Percentiles rank a stretch among this genome's conserved stretches.
Evolutionary conservation across 768 basidiomycete genomes (phyloP).

Genomic region (Pisolithus marmoratus): DNA sequence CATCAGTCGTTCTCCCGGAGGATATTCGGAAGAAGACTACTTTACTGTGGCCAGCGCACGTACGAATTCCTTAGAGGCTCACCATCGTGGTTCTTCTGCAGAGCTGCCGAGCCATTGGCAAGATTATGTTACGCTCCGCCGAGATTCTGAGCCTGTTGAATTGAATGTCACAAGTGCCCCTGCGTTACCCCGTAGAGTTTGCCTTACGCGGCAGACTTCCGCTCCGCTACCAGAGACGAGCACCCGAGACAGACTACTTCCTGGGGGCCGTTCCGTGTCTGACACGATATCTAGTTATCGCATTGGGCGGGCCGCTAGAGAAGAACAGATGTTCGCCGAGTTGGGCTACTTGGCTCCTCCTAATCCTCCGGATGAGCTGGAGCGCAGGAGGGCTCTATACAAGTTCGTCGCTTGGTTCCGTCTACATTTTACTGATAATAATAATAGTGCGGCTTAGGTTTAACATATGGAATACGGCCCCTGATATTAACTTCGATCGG

Average conservation of each 20-base stretch:
- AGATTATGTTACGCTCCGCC: conserved; percentile 20
- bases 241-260: conserved; percentile 25
- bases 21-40: conserved; percentile 25
- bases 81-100: conserved; percentile 2
- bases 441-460: conserved; percentile 46
- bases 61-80: conserved; percentile 15
- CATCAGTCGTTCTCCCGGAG: conserved; percentile 17
- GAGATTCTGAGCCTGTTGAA: conserved; percentile 26
- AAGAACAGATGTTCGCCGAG: conserved; percentile 60
- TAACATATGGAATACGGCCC: conserved; percentile 82
- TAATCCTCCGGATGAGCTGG: conserved; percentile 77
- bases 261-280: conserved; percentile 29
- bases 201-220: conserved; percentile 56
- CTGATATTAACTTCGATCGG: conserved; percentile 88
- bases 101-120: conserved; percentile 22
- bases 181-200: conserved; percentile 45
- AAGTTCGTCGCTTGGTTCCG: conserved; percentile 43
- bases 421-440: background rate
- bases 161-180: conserved; percentile 36
- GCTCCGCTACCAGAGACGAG: conserved; percentile 51
- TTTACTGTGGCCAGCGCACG: conserved; percentile 24
- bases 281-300: conserved; percentile 29
- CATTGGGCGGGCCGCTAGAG: conserved; percentile 51
- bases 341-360: conserved; percentile 75
- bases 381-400: conserved; percentile 78